Base-by-base conservation (phyloP, 1,284 basidiomycete species). In the Leccinum proximum region DNA sequence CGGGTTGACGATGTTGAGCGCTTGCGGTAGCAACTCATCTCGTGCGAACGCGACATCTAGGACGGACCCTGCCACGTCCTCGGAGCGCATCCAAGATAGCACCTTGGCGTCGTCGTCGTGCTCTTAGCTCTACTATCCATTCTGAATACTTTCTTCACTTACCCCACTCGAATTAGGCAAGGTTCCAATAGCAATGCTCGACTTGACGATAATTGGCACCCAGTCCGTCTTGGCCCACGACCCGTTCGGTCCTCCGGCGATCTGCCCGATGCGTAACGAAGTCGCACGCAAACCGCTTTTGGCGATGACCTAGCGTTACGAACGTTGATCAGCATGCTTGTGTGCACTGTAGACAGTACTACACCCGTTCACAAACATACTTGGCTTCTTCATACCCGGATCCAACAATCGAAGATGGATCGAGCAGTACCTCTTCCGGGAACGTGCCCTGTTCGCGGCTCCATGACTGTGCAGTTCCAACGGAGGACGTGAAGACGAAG, bases 221-320 rank as follows among this genome's bases (percentile, higher is more conserved):
- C 74, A 77, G 14, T 78, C 75, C 1, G 69, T 72, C 10, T 65
- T 69, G 4, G 72, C 64, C 77, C 77, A 78, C 5, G 69, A 69
- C 13, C 76, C 73, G 13, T 68, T 69, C 2, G 62, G 58, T 5
- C 71, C 69, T 0, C 78, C 75, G 0, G 70, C 63, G 9, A 79
- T 72, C 62, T 79, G 77, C 2, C 76, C 76, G 22, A 76, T 70
- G 9, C 76, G 67, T 18, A 78, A 59, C 4, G 71, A 70, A 0
- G 71, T 72, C 4, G 67, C 66, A 0, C 56, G 65, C 2, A 79
- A 58, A 22, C 74, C 70, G 22, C 71, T 68, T 48, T 66, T 58
- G 1, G 58, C 61, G 33, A 79, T 67, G 14, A 78, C 65, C 75
- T 67, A 54, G 8, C 30, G 10, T 6, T 33, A 64, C 1, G 26